These are phyloP conservation scores for Zychaea mexicana DNA, from an alignment of 371 early-diverging fungal species.

Conservation along the genomic window DNA sequence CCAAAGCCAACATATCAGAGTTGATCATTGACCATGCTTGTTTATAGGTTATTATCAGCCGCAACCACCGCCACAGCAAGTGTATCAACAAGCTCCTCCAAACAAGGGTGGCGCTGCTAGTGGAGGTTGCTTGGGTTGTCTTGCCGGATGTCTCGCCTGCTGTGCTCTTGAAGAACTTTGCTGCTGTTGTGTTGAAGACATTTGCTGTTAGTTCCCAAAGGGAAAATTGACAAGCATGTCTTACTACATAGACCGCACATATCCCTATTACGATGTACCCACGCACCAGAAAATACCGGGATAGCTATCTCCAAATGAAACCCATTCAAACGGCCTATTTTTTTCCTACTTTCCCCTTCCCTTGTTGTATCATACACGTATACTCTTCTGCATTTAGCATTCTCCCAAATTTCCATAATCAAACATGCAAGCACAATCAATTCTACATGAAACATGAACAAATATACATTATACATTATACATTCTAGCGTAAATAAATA, in stretches of 20 bases:
- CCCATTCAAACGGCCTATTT: no score
- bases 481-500: constrained; percentile 13
- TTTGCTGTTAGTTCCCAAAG: constrained; percentile 4
- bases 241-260: no score
- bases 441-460: not conserved
- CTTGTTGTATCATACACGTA: no score
- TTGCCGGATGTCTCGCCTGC: constrained; percentile 24
- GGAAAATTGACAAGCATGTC: no score
- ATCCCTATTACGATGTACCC: no score
- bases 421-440: no score
- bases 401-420: no score
- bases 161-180: constrained; percentile 30
- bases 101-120: not conserved
- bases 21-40: no score
- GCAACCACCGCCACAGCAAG: constrained; percentile 24
- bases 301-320: no score
- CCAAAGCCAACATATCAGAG: not conserved
- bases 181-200: constrained; percentile 26
- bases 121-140: constrained; percentile 21
- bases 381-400: no score
- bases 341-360: no score
- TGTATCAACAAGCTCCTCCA: constrained; percentile 23
- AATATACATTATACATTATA: not conserved
- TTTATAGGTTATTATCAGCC: constrained; percentile 28
- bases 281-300: no score